Evolutionary conservation across 192 early-diverging fungal species (phyloP).

Genomic region (Rhizophagus sp.): DNA sequence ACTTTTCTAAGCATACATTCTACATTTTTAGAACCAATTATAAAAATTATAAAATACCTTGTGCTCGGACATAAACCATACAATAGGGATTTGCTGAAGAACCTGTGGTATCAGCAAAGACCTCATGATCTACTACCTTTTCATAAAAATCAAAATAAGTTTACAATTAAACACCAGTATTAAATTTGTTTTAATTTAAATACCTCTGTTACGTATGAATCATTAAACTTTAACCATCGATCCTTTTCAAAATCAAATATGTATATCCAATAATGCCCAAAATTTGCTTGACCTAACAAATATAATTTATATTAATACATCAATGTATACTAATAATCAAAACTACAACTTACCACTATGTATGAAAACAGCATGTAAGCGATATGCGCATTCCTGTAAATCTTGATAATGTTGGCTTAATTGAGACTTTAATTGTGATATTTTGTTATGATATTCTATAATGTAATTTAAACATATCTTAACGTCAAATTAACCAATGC

Average conservation of each 20-base stretch:
- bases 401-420: slow-evolving; percentile 43
- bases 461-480: too few species aligned
- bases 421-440: neutral
- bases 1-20: neutral
- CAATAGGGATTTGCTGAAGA: slow-evolving; percentile 71
- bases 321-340: neutral
- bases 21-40: neutral
- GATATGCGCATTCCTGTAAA: slow-evolving; percentile 50
- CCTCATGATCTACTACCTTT: slow-evolving; percentile 52
- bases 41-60: slow-evolving; percentile 25
- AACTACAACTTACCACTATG: slow-evolving; percentile 54
- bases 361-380: slow-evolving; percentile 77
- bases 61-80: slow-evolving; percentile 64
- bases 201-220: slow-evolving; percentile 64
- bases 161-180: neutral
- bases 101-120: slow-evolving; percentile 54
- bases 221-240: slow-evolving; percentile 78
- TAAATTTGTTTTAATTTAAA: slow-evolving; percentile 24
- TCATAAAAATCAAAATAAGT: neutral
- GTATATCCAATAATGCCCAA: slow-evolving; percentile 84
- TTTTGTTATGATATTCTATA: neutral
- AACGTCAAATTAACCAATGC: neutral
- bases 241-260: slow-evolving; percentile 55
- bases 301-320: neutral
- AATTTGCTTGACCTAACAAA: slow-evolving; percentile 51